Evolutionary conservation across 805 yeast genomes (phyloP).

Genomic region (Candida montana): DNA sequence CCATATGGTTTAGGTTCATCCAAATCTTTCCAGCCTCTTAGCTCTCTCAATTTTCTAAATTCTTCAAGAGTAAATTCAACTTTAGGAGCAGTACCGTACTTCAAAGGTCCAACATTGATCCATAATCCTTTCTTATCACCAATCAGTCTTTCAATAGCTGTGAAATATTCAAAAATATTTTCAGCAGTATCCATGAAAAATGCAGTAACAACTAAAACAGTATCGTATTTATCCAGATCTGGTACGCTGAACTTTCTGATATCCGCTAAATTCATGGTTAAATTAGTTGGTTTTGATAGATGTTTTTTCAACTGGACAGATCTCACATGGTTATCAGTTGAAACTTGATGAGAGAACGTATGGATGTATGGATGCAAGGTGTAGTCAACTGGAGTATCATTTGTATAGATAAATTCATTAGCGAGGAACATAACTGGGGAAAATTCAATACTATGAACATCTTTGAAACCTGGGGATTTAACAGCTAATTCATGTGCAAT

Average conservation of each 20-base stretch:
- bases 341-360: slow-evolving; percentile 60
- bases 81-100: slow-evolving; percentile 82
- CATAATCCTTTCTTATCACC: slow-evolving; percentile 52
- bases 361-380: slow-evolving; percentile 51
- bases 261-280: slow-evolving; percentile 52
- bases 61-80: slow-evolving; percentile 76
- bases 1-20: slow-evolving; percentile 30
- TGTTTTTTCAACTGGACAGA: slow-evolving; percentile 28
- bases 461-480: slow-evolving; percentile 32
- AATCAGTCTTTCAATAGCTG: slow-evolving; percentile 48
- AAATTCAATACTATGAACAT: slow-evolving; percentile 71
- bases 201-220: slow-evolving; percentile 56
- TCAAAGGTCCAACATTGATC: slow-evolving; percentile 90
- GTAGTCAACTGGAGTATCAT: slow-evolving; percentile 3
- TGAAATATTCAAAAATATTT: slow-evolving; percentile 70
- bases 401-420: slow-evolving; percentile 49
- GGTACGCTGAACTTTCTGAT: slow-evolving; percentile 48
- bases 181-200: slow-evolving; percentile 93
- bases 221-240: slow-evolving; percentile 30
- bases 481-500: slow-evolving; percentile 57
- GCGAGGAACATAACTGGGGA: slow-evolving; percentile 73
- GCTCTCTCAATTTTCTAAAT: slow-evolving; percentile 42
- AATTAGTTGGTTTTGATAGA: slow-evolving; percentile 38
- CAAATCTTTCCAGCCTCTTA: slow-evolving; percentile 59
- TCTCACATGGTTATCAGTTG: slow-evolving; percentile 46